These are phyloP conservation scores for Dactylellina haptotyla DNA, from an alignment of 2,329 filamentous ascomycete species.

Conservation along the genomic window DNA sequence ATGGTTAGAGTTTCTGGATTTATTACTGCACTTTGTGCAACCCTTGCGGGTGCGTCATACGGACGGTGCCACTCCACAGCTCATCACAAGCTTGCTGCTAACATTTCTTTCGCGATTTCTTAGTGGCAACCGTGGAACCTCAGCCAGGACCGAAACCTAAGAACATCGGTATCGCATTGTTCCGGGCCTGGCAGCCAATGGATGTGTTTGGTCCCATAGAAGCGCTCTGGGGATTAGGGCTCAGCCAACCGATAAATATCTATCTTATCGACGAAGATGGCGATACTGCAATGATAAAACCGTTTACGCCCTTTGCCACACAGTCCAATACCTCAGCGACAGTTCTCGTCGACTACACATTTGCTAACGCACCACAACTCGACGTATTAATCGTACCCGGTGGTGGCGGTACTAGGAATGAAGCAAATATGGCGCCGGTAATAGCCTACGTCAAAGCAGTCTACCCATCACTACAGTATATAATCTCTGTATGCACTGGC, in stretches of 20 bases:
- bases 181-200: conserved; percentile 64
- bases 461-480: conserved; percentile 56
- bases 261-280: conserved; percentile 62
- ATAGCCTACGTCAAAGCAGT: conserved; percentile 43
- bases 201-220: conserved; percentile 66
- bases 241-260: conserved; percentile 61
- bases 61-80: not conserved
- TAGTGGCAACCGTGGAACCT: conserved; percentile 36
- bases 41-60: conserved; percentile 14
- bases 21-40: conserved; percentile 12
- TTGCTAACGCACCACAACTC: conserved; percentile 51
- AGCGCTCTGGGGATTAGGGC: conserved; percentile 63
- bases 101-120: not conserved
- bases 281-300: conserved; percentile 62
- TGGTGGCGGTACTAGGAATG: conserved; percentile 41
- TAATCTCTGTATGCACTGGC: conserved; percentile 61
- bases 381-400: conserved; percentile 55
- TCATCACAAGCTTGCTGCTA: not conserved
- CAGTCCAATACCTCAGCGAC: conserved; percentile 54
- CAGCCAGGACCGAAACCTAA: conserved; percentile 45
- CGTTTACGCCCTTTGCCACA: conserved; percentile 20
- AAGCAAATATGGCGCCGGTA: conserved; percentile 21
- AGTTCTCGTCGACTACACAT: conserved; percentile 56
- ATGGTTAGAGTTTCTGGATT: not conserved
- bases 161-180: conserved; percentile 63